Evolutionary conservation across 1,284 basidiomycete genomes (phyloP).

Genomic region (Rhodotorula glutinis): DNA sequence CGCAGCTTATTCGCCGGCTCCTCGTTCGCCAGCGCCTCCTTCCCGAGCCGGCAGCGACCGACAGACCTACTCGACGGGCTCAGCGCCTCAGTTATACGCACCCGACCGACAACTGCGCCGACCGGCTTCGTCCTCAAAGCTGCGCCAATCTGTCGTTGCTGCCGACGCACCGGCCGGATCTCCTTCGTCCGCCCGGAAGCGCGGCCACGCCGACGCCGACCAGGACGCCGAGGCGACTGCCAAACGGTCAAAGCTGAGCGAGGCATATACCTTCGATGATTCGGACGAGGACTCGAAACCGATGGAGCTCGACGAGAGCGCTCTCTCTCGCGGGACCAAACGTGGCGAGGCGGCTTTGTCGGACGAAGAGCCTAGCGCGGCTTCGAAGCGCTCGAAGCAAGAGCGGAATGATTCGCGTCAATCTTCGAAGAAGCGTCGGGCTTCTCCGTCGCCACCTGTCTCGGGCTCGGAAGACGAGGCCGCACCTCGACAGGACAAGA

Average conservation of each 20-base stretch:
- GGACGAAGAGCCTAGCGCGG: background rate
- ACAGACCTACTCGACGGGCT: background rate
- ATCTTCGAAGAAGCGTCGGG: constrained; percentile 8
- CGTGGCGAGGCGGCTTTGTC: background rate
- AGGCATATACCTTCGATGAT: constrained; percentile 1
- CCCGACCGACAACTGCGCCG: background rate
- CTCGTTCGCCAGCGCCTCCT: background rate
- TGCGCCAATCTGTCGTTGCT: background rate
- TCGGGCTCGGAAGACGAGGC: no score
- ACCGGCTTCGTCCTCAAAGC: background rate
- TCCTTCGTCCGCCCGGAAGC: constrained; percentile 2
- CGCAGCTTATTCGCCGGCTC: background rate
- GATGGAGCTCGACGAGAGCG: constrained; percentile 21
- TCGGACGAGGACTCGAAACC: constrained; percentile 8
- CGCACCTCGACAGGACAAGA: constrained; percentile 1
- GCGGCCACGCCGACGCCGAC: constrained; percentile 6
- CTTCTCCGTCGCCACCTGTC: background rate
- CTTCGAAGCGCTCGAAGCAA: background rate
- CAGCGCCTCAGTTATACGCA: background rate
- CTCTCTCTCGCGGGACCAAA: background rate
- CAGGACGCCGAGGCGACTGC: background rate
- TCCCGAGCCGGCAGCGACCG: background rate
- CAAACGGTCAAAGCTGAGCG: constrained; percentile 9
- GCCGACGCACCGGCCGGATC: background rate
- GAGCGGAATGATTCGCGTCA: background rate